phyloP scores from a whole-genome alignment of 495 filamentous ascomycete species.

The Filosporella fistucella region DNA sequence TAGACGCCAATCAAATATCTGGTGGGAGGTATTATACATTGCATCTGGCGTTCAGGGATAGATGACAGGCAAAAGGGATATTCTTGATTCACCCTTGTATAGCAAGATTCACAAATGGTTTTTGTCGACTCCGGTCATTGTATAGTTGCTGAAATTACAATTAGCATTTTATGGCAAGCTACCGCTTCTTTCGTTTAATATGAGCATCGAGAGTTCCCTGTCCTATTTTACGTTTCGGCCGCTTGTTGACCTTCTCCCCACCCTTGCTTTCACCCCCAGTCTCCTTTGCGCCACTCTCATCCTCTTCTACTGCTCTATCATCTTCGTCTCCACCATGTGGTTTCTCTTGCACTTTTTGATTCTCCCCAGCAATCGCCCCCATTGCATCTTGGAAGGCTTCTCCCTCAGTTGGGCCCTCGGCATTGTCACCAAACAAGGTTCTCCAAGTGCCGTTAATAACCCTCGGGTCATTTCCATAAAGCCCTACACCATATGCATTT shows the following conservation, averaged over 20 bases:
- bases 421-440: conserved; percentile 39
- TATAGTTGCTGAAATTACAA: too few species aligned
- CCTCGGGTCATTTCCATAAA: conserved; percentile 53
- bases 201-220: conserved; percentile 40
- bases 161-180: too few species aligned
- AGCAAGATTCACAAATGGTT: too few species aligned
- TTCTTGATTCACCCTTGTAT: too few species aligned
- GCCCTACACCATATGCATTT: conserved; percentile 54
- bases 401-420: conserved; percentile 44
- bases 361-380: conserved; percentile 7
- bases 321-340: conserved; percentile 26
- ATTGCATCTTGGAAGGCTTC: conserved; percentile 24
- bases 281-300: conserved; percentile 22
- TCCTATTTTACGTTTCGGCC: conserved; percentile 12
- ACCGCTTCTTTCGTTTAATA: conserved; percentile 34
- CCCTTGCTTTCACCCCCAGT: conserved; percentile 10
- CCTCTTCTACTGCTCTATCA: conserved; percentile 29
- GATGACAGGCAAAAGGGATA: too few species aligned
- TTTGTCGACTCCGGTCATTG: too few species aligned
- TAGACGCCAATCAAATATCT: too few species aligned
- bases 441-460: conserved; percentile 62
- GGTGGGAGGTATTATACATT: too few species aligned
- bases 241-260: conserved; percentile 2
- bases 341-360: conserved; percentile 18
- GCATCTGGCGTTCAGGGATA: background rate